Evolutionary conservation across 768 basidiomycete genomes (phyloP), one percentile per base, ranked within the genome.

Genomic region (Pulveroboletus sp.): DNA sequence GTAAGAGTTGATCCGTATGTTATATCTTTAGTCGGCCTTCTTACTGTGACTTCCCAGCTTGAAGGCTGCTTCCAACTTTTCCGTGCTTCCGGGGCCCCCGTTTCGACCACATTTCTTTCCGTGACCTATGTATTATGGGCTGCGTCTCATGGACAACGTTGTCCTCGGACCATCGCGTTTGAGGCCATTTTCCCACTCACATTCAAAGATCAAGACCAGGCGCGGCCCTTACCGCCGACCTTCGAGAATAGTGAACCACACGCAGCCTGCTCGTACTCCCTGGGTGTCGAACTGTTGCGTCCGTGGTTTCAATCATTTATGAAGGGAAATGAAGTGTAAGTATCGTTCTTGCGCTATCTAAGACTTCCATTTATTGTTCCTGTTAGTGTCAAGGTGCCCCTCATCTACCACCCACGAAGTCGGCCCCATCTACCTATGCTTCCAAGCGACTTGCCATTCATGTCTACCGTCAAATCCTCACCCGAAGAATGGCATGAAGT

Each of bases 401-500:
- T 87, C 46, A 61, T 62, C 6, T 85, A 85, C 52, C 54, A 51
- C 35, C 84, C 83, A 8, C 76, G 76, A 38, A 73, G 74, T 41
- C 75, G 80, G n/a, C 75, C 85, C 0, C 70, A 72, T 45, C 71
- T 76, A 12, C 79, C 84, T 4, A 78, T 84, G 33, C 59, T 80
- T 12, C 63, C 72, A 1, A 57, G 50, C 4, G 67, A 67, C 12
- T 67, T 74, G 1, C 66, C 73, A 21, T 82, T 87, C 59, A 72
- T 83, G 51, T 75, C 77, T 1, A 75, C 77, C 3, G 62, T 87
- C 47, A 86, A 86, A 61, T 68, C 73, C 0, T 69, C 75, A 4
- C 84, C 85, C 8, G 85, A 85, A 58, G 85, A 87, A 59, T 87
- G 83, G 82, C 65, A 71, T 65, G 59, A 84, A 76, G 61, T 73